phyloP scores from a whole-genome alignment of 768 basidiomycete species.

The Auricularia sp. region DNA sequence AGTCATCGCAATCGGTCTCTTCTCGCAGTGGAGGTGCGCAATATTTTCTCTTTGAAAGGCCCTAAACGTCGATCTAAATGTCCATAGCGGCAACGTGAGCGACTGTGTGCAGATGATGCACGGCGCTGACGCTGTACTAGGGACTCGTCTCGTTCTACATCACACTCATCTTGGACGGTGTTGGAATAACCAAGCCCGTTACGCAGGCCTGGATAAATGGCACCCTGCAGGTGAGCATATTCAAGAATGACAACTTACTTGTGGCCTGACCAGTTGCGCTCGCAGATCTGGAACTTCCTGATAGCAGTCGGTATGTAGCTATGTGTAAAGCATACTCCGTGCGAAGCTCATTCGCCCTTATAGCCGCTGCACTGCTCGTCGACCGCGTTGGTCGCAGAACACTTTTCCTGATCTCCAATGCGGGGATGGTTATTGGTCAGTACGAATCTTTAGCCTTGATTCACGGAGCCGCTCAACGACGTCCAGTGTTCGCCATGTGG shows the following conservation, averaged over 20 bases:
- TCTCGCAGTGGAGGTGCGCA: constrained; percentile 63
- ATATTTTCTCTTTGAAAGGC: background rate
- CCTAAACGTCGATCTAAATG: background rate
- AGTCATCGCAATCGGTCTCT: constrained; percentile 56
- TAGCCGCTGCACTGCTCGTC: constrained; percentile 46
- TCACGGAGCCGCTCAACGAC: too few species aligned
- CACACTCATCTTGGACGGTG: constrained; percentile 51
- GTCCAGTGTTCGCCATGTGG: constrained; percentile 43
- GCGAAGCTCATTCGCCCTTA: too few species aligned
- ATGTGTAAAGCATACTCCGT: too few species aligned
- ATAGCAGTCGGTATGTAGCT: constrained; percentile 29
- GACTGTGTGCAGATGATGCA: background rate
- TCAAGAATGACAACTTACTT: background rate
- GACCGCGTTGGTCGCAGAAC: constrained; percentile 60
- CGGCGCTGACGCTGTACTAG: constrained; percentile 34
- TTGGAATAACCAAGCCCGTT: constrained; percentile 45
- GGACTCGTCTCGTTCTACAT: constrained; percentile 70
- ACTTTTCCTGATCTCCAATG: constrained; percentile 56
- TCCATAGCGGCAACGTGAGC: constrained; percentile 6
- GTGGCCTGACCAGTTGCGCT: too few species aligned
- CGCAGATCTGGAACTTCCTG: constrained; percentile 51
- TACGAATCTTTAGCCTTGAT: too few species aligned
- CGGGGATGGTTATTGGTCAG: constrained; percentile 39
- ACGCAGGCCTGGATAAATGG: constrained; percentile 58
- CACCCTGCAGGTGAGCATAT: constrained; percentile 37